phyloP scores from a whole-genome alignment of 192 early-diverging fungal species.

The Gryganskiella cystojenkinii region DNA sequence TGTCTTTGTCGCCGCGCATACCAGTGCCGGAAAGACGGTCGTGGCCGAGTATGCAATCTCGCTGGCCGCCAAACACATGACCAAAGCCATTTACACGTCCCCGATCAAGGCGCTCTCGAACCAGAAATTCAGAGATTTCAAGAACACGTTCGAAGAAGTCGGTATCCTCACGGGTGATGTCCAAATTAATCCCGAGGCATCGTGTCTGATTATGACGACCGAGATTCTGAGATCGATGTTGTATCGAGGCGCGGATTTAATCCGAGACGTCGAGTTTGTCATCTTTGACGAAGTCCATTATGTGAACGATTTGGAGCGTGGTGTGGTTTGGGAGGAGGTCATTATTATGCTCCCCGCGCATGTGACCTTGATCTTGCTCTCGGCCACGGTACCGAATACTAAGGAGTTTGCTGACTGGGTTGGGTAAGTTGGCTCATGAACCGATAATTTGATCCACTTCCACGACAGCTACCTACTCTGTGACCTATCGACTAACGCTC shows the following conservation, averaged over 20 bases:
- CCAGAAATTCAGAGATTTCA: slow-evolving; percentile 98
- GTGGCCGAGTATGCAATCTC: slow-evolving; percentile 99
- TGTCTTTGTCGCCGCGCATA: slow-evolving; percentile 99
- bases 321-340: slow-evolving; percentile 99
- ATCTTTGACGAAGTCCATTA: slow-evolving; percentile 99
- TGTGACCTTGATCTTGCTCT: slow-evolving; percentile 93
- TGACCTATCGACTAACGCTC: no score
- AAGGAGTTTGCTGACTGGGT: slow-evolving; percentile 99
- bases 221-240: slow-evolving; percentile 98
- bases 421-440: slow-evolving; percentile 67
- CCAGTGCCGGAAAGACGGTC: slow-evolving; percentile 98
- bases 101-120: slow-evolving; percentile 99
- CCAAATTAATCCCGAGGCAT: slow-evolving; percentile 96
- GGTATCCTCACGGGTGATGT: slow-evolving; percentile 99
- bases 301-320: slow-evolving; percentile 93
- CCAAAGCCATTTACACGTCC: slow-evolving; percentile 95
- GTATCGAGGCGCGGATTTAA: slow-evolving; percentile 95
- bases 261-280: slow-evolving; percentile 99
- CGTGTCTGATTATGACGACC: slow-evolving; percentile 98
- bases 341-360: slow-evolving; percentile 99
- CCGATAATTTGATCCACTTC: slow-evolving; percentile 1
- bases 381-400: slow-evolving; percentile 98
- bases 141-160: slow-evolving; percentile 84
- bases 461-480: neutral
- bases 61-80: slow-evolving; percentile 94